These are phyloP conservation scores for Nakaseomyces nivariensis DNA, from an alignment of 1,139 yeast genomes.

Conservation along the genomic window DNA sequence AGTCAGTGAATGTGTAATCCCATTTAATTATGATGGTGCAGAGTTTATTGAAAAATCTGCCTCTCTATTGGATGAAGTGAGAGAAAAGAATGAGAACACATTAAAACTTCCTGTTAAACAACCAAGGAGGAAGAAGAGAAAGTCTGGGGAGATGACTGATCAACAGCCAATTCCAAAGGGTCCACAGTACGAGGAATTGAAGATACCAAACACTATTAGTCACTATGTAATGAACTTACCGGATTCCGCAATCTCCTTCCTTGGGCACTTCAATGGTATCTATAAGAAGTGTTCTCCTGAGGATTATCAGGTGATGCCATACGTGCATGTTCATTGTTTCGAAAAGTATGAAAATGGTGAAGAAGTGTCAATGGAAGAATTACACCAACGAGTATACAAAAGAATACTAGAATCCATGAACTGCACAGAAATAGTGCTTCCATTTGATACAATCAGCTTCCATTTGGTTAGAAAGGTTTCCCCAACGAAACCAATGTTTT, in stretches of 20 bases:
- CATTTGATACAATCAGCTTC: constrained; percentile 41
- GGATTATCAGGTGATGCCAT: constrained; percentile 47
- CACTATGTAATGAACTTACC: constrained; percentile 96
- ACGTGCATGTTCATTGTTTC: constrained; percentile 83
- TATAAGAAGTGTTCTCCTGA: constrained; percentile 30
- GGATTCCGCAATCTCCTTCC: constrained; percentile 80
- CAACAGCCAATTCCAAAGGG: constrained; percentile 8
- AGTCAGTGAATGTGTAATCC: constrained; percentile 47
- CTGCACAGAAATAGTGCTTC: constrained; percentile 33
- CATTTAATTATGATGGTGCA: constrained; percentile 74
- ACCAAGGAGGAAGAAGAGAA: constrained; percentile 23
- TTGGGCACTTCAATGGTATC: constrained; percentile 66
- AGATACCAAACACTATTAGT: constrained; percentile 51
- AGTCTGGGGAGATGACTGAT: constrained; percentile 17
- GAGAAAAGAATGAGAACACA: constrained; percentile 20
- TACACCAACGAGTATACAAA: constrained; percentile 51
- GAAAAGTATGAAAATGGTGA: constrained; percentile 71
- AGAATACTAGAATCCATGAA: constrained; percentile 49
- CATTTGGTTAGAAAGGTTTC: constrained; percentile 90
- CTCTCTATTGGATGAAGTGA: constrained; percentile 33
- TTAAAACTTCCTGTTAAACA: constrained; percentile 15
- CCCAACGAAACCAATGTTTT: constrained; percentile 94
- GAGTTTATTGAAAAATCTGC: constrained; percentile 62
- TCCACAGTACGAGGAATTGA: constrained; percentile 22
- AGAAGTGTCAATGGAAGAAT: constrained; percentile 56